Evolutionary conservation across 495 filamentous ascomycete species (phyloP), one percentile per base, ranked within the genome.

Genomic region (Penicillium pulvis): DNA sequence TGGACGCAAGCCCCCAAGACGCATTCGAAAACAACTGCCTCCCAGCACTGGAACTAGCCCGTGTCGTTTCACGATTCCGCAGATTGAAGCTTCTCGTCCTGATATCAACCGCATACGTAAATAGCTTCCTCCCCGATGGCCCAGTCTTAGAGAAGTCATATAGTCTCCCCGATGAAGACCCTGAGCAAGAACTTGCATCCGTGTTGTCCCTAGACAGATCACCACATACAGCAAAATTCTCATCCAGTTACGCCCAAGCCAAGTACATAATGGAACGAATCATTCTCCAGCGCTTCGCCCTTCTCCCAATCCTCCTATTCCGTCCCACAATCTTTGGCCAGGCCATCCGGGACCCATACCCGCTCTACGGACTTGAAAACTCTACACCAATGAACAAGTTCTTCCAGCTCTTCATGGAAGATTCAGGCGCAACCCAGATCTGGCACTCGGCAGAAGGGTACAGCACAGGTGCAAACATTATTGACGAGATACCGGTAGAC

Each of bases 311-410:
- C 24, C 51, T 77, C 5, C 43, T 79, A n/a, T 50, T 79, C 1
- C 69, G 75, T 12, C 75, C 75, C 14, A 75, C 75, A 0, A 75
- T 75, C n/a, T 73, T 79, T 28, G 74, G 70, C 3, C 70, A 74
- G 31, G 69, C 75, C 6, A 43, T 79, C 2, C 67, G 69, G 26
- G 58, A 76, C 42, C 75, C 75, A 4, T 77, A 69, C 33, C 67
- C 73, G 11, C 45, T 75, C 2, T 77, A 77, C 42, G 75, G 71
- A 24, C 65, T 70, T 0, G 70, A 73, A 42, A 65, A 67, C 17
- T 72, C 70, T 2, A 75, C 65, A 2, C 75, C 75, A 0, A 46
- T 76, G 57, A 67, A 66, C 44, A 75, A 72, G 45, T 76, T 75
- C 51, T 67, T 69, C n/a, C 61, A 65, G 24, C 55, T 66, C 6